Evolutionary conservation across 139 green algal genomes (phyloP).

Genomic region (Spirogloea muscicola): DNA sequence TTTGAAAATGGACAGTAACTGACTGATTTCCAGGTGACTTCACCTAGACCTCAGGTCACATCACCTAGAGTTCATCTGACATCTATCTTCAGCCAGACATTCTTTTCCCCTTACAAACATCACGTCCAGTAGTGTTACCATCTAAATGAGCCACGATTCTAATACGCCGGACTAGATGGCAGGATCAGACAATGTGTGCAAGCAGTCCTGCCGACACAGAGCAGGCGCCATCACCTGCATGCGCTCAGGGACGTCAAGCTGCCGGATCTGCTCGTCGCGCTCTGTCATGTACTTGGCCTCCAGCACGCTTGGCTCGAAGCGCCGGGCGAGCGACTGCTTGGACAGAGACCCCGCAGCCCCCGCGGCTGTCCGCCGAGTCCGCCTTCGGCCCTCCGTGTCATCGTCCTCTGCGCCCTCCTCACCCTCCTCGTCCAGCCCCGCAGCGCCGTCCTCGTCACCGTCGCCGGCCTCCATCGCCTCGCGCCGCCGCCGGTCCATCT

Average conservation of each 20-base stretch:
- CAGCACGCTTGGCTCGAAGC: slow-evolving; percentile 73
- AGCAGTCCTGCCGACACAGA: too few species aligned
- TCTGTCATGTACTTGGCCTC: slow-evolving; percentile 66
- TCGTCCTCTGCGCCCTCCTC: slow-evolving; percentile 49
- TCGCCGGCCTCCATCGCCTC: slow-evolving; percentile 1
- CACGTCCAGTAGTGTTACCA: too few species aligned
- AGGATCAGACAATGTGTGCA: too few species aligned
- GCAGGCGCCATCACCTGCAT: too few species aligned
- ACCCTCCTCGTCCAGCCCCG: slow-evolving; percentile 19
- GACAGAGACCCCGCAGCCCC: slow-evolving; percentile 57
- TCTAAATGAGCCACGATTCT: too few species aligned
- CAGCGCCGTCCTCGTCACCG: slow-evolving; percentile 9
- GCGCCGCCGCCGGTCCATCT: neutral
- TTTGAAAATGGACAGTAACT: too few species aligned
- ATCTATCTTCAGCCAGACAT: too few species aligned
- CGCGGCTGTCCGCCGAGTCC: slow-evolving; percentile 17
- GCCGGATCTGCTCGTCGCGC: slow-evolving; percentile 70
- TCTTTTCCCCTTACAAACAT: too few species aligned
- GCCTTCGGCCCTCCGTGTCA: slow-evolving; percentile 40
- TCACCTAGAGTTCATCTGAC: too few species aligned
- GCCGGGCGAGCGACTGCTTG: slow-evolving; percentile 50
- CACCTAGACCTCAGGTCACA: too few species aligned
- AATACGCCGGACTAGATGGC: too few species aligned
- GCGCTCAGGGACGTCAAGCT: slow-evolving; percentile 75
- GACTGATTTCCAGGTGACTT: too few species aligned